Percentiles rank a stretch among this genome's conserved stretches.
Conservation (phyloP, 768 basidiomycete genomes). For the Lactarius quietus region DNA sequence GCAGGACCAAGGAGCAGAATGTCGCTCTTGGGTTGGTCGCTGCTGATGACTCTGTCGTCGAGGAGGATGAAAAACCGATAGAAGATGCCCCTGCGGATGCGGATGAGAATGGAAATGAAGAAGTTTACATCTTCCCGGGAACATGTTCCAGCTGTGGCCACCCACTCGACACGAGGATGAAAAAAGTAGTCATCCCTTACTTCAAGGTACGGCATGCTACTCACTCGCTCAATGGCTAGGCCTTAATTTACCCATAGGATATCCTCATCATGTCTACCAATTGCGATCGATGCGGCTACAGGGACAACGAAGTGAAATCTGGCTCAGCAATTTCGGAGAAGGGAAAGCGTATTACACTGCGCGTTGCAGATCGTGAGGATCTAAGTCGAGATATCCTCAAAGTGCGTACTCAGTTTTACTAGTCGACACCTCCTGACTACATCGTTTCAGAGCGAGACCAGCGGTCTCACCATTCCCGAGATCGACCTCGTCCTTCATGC, state of each 20-base stretch:
- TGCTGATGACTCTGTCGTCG: constrained; percentile 37
- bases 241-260: constrained; percentile 51
- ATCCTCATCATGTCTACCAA: constrained; percentile 98
- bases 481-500: constrained; percentile 89
- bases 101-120: constrained; percentile 59
- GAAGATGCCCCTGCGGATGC: constrained; percentile 28
- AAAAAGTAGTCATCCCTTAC: constrained; percentile 94
- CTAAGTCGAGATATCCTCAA: constrained; percentile 91
- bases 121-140: constrained; percentile 85
- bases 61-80: constrained; percentile 20
- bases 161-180: constrained; percentile 84
- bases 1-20: constrained; percentile 78
- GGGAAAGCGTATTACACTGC: constrained; percentile 84
- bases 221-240: not conserved
- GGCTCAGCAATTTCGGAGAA: constrained; percentile 83
- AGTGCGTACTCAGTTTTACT: constrained; percentile 41
- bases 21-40: constrained; percentile 68
- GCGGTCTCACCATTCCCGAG: constrained; percentile 87
- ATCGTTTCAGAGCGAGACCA: constrained; percentile 79
- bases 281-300: constrained; percentile 91
- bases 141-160: constrained; percentile 87
- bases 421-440: not conserved
- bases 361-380: constrained; percentile 90
- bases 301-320: constrained; percentile 97
- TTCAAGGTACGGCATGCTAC: constrained; percentile 62